Percentiles rank a stretch among this genome's conserved stretches.
phyloP scores from a whole-genome alignment of 306 rosid species.

The Glycine latifolia region DNA sequence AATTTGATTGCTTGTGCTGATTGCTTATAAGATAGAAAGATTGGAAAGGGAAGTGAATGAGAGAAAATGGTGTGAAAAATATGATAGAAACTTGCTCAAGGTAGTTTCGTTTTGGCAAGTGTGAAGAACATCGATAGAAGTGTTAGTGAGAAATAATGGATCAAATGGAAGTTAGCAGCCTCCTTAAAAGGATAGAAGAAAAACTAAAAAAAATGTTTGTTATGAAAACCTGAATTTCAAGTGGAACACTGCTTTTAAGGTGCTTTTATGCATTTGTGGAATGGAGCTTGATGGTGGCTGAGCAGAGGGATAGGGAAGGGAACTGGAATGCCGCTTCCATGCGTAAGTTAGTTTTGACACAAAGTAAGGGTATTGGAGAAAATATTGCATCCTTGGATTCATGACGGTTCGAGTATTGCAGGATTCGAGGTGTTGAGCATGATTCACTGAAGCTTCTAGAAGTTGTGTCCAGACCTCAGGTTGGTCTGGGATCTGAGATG shows the following conservation, averaged over 20 bases:
- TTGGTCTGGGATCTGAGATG: constrained; percentile 6
- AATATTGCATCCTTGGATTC: not conserved
- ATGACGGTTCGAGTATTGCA: not conserved
- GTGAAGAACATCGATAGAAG: not conserved
- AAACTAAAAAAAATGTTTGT: not conserved
- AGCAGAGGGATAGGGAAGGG: not conserved
- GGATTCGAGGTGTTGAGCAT: not conserved
- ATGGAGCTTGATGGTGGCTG: not conserved
- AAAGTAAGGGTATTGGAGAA: not conserved
- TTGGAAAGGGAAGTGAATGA: not conserved
- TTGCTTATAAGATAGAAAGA: not conserved
- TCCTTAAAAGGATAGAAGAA: constrained; percentile 5
- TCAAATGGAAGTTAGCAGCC: not conserved
- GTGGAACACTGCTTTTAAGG: not conserved
- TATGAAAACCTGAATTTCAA: not conserved
- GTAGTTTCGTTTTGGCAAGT: not conserved
- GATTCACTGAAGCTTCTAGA: not conserved
- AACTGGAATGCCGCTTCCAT: not conserved
- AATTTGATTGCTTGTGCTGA: not conserved
- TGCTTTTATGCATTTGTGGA: not conserved
- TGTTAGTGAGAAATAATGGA: not conserved
- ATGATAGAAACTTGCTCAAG: not conserved
- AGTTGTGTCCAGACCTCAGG: not conserved
- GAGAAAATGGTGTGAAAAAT: not conserved
- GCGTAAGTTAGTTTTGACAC: not conserved